Evolutionary conservation across 2,329 filamentous ascomycete genomes (phyloP).

Genomic region (Xylariaceae sp.): DNA sequence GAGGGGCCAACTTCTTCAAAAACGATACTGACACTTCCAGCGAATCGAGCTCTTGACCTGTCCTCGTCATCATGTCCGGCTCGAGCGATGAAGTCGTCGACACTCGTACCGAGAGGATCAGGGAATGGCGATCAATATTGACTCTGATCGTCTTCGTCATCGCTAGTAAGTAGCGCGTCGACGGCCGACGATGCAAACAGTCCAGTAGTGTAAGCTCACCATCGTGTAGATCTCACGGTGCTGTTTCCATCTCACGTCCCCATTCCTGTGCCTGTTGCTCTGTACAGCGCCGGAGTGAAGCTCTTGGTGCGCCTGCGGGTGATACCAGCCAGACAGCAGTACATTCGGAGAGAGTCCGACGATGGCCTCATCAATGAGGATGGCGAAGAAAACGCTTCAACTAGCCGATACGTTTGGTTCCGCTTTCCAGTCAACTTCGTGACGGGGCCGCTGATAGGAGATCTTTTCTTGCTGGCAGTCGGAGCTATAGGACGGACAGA

Average conservation of each 20-base stretch:
- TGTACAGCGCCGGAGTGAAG: constrained; percentile 43
- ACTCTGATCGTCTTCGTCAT: constrained; percentile 64
- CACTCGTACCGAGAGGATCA: constrained; percentile 52
- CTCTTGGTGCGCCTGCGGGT: constrained; percentile 44
- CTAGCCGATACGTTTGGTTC: constrained; percentile 43
- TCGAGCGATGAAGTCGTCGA: constrained; percentile 12
- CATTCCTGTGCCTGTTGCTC: constrained; percentile 49
- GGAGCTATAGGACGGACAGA: constrained; percentile 61
- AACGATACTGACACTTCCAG: constrained; percentile 3
- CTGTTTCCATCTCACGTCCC: constrained; percentile 65
- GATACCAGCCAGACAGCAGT: constrained; percentile 40
- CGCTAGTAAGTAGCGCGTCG: constrained; percentile 53
- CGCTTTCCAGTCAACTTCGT: constrained; percentile 64
- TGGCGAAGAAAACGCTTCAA: constrained; percentile 24
- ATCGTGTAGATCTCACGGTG: constrained; percentile 56
- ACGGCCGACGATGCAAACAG: neutral
- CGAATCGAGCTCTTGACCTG: neutral
- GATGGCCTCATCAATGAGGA: neutral
- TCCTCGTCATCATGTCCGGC: constrained; percentile 21
- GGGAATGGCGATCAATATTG: constrained; percentile 62
- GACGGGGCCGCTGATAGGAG: constrained; percentile 64
- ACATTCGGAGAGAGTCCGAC: constrained; percentile 18
- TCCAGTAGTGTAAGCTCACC: constrained; percentile 6
- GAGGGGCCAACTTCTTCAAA: neutral
- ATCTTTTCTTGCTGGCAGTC: constrained; percentile 66